Base-by-base conservation (phyloP, 2,329 filamentous ascomycete species). In the Arthrobotrys pseudoclavata region DNA sequence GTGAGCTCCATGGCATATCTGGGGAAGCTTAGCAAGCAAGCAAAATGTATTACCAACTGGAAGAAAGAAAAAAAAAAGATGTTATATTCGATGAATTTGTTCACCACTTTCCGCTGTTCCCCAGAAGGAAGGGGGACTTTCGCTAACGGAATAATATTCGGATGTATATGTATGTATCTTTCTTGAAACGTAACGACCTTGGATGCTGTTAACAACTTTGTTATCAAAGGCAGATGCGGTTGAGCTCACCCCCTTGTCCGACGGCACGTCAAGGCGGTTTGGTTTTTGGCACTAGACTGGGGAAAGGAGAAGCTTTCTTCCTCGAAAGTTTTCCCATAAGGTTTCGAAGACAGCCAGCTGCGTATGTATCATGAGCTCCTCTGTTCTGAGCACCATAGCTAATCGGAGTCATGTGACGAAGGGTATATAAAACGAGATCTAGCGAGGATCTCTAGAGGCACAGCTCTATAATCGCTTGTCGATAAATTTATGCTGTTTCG, bases 61-160 rank as follows among this genome's bases (percentile, higher is more conserved):
- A 13, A 40, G 15, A 42, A 42, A 3, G 12, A n/a, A 42, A 42
- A 42, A 5, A 42, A n/a, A 12, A 34, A 34, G 22, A 22, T 13
- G 47, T 50, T 50, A 24, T 10, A 50, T 50, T 13, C 20, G 47
- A 24, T 45, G 18, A 5, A 57, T 15, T 15, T 12, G 22, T 37
- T 60, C 55, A 34, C 55, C 55, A 60, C 55, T 60, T 60, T 42
- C 55, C 55, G 55, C 20, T 60, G 34, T 60, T 60, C 34, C 55
- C 55, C 34, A 60, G 55, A 57, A 40, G 29, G 5, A 37, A 20
- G 29, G n/a, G n/a, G 1, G 4, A 18, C 42, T 45, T 45, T 37
- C 29, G 31, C 55, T 24, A 42, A 60, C 55, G 55, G 55, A 60
- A 60, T n/a, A 60, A 60, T 60, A 60, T 60, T 60, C 52, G 52